These are phyloP conservation scores for Tolypocladium paradoxum DNA, from an alignment of 2,329 filamentous ascomycete species.

Conservation along the genomic window DNA sequence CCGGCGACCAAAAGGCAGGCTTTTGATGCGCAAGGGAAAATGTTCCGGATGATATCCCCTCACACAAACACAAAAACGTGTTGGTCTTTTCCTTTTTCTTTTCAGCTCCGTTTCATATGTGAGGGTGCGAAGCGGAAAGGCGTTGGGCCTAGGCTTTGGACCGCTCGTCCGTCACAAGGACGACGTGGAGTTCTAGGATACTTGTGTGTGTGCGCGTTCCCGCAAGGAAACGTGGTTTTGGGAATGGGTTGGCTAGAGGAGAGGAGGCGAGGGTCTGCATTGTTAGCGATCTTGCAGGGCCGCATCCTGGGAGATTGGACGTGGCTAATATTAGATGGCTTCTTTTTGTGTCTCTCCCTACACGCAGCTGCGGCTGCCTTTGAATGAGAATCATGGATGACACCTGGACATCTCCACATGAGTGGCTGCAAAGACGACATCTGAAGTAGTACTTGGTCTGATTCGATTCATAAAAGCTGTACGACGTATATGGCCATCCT, in stretches of 20 bases:
- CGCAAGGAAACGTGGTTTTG: neutral
- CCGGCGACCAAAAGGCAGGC: neutral
- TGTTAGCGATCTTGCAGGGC: neutral
- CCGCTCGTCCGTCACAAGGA: neutral
- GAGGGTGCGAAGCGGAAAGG: neutral
- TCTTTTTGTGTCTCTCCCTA: neutral
- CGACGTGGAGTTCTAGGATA: constrained; percentile 7
- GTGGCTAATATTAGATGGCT: neutral
- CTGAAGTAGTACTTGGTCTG: neutral
- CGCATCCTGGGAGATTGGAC: neutral
- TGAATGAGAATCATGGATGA: neutral
- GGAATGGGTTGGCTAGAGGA: neutral
- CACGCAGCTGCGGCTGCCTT: neutral
- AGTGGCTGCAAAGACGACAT: neutral
- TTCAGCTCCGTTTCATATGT: neutral
- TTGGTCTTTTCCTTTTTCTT: neutral
- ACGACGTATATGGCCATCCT: neutral
- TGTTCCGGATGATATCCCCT: constrained; percentile 1
- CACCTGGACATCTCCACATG: neutral
- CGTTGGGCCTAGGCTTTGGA: neutral
- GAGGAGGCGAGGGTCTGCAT: neutral
- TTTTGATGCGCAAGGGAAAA: neutral
- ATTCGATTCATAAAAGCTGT: neutral
- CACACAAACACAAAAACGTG: neutral
- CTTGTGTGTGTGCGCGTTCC: neutral